Conservation (phyloP, 176 grass and related monocot species). For the Rhipidocladum racemiflorum region DNA sequence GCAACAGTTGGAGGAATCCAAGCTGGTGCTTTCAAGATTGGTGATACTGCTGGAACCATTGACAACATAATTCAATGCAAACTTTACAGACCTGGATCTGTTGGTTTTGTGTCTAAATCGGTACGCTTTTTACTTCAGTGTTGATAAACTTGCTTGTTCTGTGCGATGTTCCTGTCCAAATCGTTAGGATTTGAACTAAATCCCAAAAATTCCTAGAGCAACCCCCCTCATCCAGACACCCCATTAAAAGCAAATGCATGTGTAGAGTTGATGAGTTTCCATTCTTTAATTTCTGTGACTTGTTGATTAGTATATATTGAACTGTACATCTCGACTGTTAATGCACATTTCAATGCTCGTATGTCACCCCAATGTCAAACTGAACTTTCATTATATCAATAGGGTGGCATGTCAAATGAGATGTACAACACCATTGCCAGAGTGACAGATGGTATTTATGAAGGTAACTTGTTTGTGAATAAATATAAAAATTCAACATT, state of each 20-base stretch:
- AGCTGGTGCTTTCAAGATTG: conserved; percentile 98
- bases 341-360: neutral
- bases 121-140: conserved; percentile 36
- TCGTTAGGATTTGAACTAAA: neutral
- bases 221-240: neutral
- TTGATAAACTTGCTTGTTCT: neutral
- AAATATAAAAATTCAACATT: neutral
- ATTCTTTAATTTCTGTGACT: neutral
- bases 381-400: conserved; percentile 33
- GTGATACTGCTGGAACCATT: conserved; percentile 97
- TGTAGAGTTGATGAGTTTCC: neutral
- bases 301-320: neutral
- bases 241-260: neutral
- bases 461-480: conserved; percentile 55
- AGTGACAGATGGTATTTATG: conserved; percentile 99
- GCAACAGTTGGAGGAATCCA: conserved; percentile 97
- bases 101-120: conserved; percentile 99
- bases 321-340: neutral
- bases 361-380: neutral
- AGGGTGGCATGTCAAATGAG: conserved; percentile 99
- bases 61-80: conserved; percentile 98
- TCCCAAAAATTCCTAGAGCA: neutral
- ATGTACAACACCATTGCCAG: conserved; percentile 95
- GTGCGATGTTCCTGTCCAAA: neutral
- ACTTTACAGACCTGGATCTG: conserved; percentile 96